Evolutionary conservation across 331 rosid genomes (phyloP).

Genomic region (Spiraea crenata): DNA sequence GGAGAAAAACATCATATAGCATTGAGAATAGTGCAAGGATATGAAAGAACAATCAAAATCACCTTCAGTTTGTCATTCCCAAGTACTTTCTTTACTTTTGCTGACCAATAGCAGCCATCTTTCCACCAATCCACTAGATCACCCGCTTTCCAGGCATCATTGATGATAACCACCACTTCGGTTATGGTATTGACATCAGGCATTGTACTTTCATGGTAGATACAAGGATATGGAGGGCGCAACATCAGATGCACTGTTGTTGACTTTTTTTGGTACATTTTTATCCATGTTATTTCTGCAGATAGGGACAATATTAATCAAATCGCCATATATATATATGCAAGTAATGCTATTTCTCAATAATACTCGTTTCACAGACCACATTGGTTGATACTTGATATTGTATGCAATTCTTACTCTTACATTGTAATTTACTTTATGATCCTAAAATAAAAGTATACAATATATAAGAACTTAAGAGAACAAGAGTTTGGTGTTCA

Average conservation of each 20-base stretch:
- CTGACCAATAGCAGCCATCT: slow-evolving; percentile 84
- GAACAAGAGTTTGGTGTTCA: background rate
- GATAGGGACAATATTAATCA: slow-evolving; percentile 14
- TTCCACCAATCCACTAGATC: slow-evolving; percentile 81
- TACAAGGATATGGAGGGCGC: slow-evolving; percentile 69
- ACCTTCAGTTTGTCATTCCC: slow-evolving; percentile 58
- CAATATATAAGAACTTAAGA: background rate
- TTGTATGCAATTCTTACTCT: background rate
- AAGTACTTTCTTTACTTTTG: slow-evolving; percentile 43
- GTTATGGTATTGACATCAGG: slow-evolving; percentile 40
- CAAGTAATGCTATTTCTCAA: background rate
- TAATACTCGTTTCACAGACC: slow-evolving; percentile 3
- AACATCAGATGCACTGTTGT: slow-evolving; percentile 44
- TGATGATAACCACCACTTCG: slow-evolving; percentile 43
- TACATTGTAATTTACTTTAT: background rate
- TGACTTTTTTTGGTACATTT: slow-evolving; percentile 45
- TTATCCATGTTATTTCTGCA: slow-evolving; percentile 52
- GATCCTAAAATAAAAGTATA: background rate
- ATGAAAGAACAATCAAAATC: slow-evolving; percentile 22
- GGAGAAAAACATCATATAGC: background rate
- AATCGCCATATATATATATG: background rate
- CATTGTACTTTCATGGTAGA: slow-evolving; percentile 45
- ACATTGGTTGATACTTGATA: background rate
- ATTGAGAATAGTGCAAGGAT: slow-evolving; percentile 8
- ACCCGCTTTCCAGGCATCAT: slow-evolving; percentile 64